These are phyloP conservation scores for Collariella sp. DNA, from an alignment of 495 filamentous ascomycete genomes.

Conservation along the genomic window DNA sequence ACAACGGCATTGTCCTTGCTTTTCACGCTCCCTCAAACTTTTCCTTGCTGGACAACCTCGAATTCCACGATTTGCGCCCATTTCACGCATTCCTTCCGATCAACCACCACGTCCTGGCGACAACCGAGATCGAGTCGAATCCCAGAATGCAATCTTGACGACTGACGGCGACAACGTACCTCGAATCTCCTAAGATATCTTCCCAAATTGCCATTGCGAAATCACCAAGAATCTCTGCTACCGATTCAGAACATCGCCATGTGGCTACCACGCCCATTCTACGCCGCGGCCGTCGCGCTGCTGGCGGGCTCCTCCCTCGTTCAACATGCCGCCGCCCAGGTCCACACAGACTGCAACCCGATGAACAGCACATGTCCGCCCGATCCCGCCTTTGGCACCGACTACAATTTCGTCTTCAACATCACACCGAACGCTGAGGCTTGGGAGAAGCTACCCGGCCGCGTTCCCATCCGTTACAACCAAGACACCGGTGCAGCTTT, in stretches of 20 bases:
- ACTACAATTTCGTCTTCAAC: conserved; percentile 56
- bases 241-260: conserved; percentile 10
- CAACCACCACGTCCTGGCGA: conserved; percentile 5
- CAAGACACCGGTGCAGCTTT: conserved; percentile 53
- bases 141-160: background rate
- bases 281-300: conserved; percentile 32
- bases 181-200: background rate
- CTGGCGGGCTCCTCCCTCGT: conserved; percentile 33
- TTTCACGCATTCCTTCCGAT: background rate
- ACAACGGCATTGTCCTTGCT: background rate
- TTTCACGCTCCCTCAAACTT: background rate
- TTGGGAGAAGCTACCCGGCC: conserved; percentile 50
- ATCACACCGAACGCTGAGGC: conserved; percentile 45
- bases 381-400: conserved; percentile 53
- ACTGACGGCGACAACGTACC: background rate
- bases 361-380: conserved; percentile 53
- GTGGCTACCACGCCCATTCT: conserved; percentile 26
- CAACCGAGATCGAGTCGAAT: background rate
- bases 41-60: background rate
- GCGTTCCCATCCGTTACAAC: conserved; percentile 47
- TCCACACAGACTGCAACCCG: conserved; percentile 59
- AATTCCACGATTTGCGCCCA: background rate
- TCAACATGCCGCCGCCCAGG: conserved; percentile 45
- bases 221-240: background rate
- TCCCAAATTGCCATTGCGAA: background rate